phyloP scores from a whole-genome alignment of 2,329 filamentous ascomycete genomes.

The Talaromyces sp. region DNA sequence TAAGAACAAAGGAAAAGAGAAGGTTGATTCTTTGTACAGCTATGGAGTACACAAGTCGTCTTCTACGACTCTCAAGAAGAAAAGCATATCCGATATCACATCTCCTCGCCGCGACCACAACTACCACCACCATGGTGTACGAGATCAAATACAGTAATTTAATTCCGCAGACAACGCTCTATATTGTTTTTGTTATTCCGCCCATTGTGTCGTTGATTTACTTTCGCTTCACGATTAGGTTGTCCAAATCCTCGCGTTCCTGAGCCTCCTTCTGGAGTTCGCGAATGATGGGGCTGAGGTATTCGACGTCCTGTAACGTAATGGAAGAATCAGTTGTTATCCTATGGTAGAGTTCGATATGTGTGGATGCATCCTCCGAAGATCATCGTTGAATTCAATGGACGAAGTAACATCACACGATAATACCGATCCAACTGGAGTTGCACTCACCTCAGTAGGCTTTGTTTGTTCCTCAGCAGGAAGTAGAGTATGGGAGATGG shows the following conservation, averaged over 20 bases:
- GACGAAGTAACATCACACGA: neutral
- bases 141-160: constrained; percentile 6
- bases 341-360: neutral
- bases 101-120: constrained; percentile 19
- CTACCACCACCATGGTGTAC: neutral
- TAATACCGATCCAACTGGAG: neutral
- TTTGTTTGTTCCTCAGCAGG: constrained; percentile 66
- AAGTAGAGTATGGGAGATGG: constrained; percentile 62
- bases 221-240: constrained; percentile 57
- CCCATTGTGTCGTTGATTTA: constrained; percentile 6
- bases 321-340: neutral
- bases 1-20: constrained; percentile 23
- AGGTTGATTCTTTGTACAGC: constrained; percentile 42
- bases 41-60: constrained; percentile 34
- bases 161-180: constrained; percentile 7
- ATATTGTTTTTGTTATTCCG: constrained; percentile 1
- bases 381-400: neutral
- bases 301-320: constrained; percentile 57
- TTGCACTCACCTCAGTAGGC: constrained; percentile 57
- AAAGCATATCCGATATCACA: constrained; percentile 8
- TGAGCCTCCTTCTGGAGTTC: constrained; percentile 65
- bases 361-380: neutral
- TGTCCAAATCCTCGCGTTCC: constrained; percentile 67
- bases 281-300: constrained; percentile 65
- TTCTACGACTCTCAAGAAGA: neutral